phyloP scores from a whole-genome alignment of 2,329 filamentous ascomycete genomes.

The Ophiocordyceps camponoti-rufipedis region DNA sequence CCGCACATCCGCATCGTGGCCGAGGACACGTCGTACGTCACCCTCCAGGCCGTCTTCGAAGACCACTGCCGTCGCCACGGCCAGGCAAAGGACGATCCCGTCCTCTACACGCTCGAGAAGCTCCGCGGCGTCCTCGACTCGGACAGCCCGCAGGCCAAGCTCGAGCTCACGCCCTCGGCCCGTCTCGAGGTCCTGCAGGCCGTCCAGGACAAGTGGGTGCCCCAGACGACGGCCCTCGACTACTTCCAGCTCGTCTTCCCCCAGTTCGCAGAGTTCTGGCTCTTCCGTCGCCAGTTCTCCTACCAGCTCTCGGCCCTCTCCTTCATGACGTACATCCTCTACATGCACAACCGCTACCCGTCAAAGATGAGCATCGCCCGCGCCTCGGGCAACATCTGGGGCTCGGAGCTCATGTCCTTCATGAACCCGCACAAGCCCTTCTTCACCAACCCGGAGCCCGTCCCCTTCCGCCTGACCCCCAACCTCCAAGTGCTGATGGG shows the following conservation, averaged over 20 bases:
- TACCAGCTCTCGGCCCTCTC: slow-evolving; percentile 90
- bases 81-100: slow-evolving; percentile 86
- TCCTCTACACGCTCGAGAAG: slow-evolving; percentile 91
- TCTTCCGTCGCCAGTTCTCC: slow-evolving; percentile 92
- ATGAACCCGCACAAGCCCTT: slow-evolving; percentile 72
- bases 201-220: slow-evolving; percentile 87
- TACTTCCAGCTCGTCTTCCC: slow-evolving; percentile 84
- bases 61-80: slow-evolving; percentile 80
- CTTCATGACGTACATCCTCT: slow-evolving; percentile 97
- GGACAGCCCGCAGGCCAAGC: slow-evolving; percentile 44
- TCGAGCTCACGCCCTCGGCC: slow-evolving; percentile 53
- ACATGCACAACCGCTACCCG: slow-evolving; percentile 90
- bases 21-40: slow-evolving; percentile 87
- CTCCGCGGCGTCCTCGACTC: slow-evolving; percentile 57
- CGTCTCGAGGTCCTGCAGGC: slow-evolving; percentile 84
- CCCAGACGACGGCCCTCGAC: slow-evolving; percentile 61
- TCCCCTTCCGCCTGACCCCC: slow-evolving; percentile 92
- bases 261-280: slow-evolving; percentile 87
- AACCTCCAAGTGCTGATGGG: slow-evolving; percentile 95
- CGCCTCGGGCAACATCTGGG: slow-evolving; percentile 85
- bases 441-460: slow-evolving; percentile 88
- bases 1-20: slow-evolving; percentile 91
- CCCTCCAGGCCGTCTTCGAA: slow-evolving; percentile 87
- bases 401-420: slow-evolving; percentile 78
- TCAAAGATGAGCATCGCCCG: slow-evolving; percentile 89